Conservation (phyloP, 2,329 filamentous ascomycete species). For the Beauveria bassiana region DNA sequence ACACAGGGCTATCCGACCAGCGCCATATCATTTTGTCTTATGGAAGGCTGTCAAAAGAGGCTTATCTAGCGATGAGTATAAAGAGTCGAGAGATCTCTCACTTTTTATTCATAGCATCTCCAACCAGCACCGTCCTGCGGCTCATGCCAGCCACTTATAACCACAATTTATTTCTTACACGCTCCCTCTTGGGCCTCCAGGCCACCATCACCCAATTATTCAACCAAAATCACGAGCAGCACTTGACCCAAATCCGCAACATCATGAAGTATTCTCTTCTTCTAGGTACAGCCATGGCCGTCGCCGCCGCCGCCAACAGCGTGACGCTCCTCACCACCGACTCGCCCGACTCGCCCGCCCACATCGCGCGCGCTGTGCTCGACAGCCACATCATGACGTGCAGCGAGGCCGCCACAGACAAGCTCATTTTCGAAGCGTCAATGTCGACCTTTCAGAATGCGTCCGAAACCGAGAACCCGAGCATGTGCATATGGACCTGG, state of each 20-base stretch:
- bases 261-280: slow-evolving; percentile 6
- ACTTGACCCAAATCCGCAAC: background rate
- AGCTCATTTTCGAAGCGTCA: slow-evolving; percentile 1
- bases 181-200: too few relatives aligned
- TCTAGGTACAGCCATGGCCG: background rate
- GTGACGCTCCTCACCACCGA: background rate
- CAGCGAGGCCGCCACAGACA: background rate
- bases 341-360: background rate
- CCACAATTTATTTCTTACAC: too few relatives aligned
- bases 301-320: background rate
- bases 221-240: background rate
- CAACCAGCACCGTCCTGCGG: too few relatives aligned
- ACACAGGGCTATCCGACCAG: too few relatives aligned
- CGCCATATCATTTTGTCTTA: too few relatives aligned
- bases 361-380: background rate
- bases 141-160: too few relatives aligned
- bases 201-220: too few relatives aligned
- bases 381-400: background rate
- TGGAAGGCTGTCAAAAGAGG: too few relatives aligned
- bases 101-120: too few relatives aligned
- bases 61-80: too few relatives aligned
- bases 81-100: too few relatives aligned
- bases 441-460: background rate
- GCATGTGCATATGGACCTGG: slow-evolving; percentile 11
- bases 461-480: slow-evolving; percentile 19